Base-by-base conservation (phyloP, 2,329 filamentous ascomycete species). In the Stachybotrys elegans region DNA sequence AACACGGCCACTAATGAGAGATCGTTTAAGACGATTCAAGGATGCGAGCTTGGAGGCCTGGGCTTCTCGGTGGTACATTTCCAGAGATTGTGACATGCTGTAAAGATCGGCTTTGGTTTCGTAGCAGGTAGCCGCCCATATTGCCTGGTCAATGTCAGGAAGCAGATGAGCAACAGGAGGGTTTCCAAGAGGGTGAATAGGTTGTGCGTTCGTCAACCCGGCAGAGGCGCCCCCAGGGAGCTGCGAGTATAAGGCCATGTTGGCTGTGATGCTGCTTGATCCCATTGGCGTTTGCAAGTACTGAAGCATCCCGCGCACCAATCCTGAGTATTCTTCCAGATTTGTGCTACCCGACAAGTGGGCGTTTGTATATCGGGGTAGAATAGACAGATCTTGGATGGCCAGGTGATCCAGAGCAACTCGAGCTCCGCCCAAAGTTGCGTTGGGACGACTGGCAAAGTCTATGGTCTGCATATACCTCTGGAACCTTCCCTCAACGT, bases 11-110 rank as follows among this genome's bases (percentile, higher is more conserved):
- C 72, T 72, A 5, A 81, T 67, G 29, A 73, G 66, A 2, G 81
- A 83, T 46, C 81, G 70, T 57, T 85, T 79, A 7, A 85, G 66
- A 7, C 81, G 72, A 48, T 75, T 83, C 50, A 84, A 62, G 2
- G 69, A 67, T 6, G 75, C 76, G 5, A 81, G 62, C 41, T 74
- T 75, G 13, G 71, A 65, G 13, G 69, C 61, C 31, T 68, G 67
- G 40, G 71, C 69, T 40, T 69, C 66, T 13, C 55, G 55, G 5
- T 65, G 62, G 41, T 78, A 70, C 0, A 54, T 45, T 12, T 71
- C 61, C 29, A 81, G 61, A 4, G 57, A 61, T 8, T 63, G 59
- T 40, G 69, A 63, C 5, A 75, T 66, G 27, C 49, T 51, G 27
- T 69, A 64, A 2, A 80, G 57, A 5, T 73, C 68, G 12, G 68